Evolutionary conservation across 345 rosid genomes (phyloP).

Genomic region (Sisymbrium irio): DNA sequence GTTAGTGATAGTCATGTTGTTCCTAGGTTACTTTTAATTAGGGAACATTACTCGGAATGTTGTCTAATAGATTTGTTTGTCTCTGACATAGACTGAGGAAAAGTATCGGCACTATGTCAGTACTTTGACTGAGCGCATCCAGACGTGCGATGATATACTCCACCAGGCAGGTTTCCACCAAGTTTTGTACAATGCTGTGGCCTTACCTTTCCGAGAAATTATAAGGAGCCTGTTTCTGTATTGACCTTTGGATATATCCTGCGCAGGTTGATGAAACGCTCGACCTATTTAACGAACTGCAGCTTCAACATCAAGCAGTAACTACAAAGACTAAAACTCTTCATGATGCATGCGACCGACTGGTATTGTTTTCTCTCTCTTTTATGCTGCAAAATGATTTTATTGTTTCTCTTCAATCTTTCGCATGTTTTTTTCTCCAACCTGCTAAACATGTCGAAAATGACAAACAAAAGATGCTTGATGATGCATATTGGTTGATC

Average conservation of each 20-base stretch:
- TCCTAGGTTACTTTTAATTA: slow-evolving; percentile 1
- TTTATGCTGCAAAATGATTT: neutral
- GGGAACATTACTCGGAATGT: slow-evolving; percentile 1
- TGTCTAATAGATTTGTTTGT: slow-evolving; percentile 15
- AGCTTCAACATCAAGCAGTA: slow-evolving; percentile 90
- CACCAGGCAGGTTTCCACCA: slow-evolving; percentile 50
- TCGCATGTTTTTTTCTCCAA: neutral
- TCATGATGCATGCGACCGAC: slow-evolving; percentile 93
- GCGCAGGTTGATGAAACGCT: slow-evolving; percentile 89
- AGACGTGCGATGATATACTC: slow-evolving; percentile 86
- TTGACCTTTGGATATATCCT: neutral
- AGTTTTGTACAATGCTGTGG: neutral
- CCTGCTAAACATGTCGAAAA: neutral
- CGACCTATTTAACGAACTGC: slow-evolving; percentile 72
- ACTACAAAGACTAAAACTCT: slow-evolving; percentile 98
- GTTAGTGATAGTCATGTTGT: slow-evolving; percentile 47
- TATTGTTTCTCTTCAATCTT: neutral
- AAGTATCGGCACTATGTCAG: slow-evolving; percentile 88
- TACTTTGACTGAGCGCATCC: slow-evolving; percentile 76
- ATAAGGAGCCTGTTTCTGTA: neutral
- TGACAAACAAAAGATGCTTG: neutral
- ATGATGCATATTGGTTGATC: neutral
- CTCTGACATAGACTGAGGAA: slow-evolving; percentile 72
- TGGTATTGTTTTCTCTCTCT: slow-evolving; percentile 51
- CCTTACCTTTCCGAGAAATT: neutral